Evolutionary conservation across 164 flowering plant genomes (phyloP), one percentile per base, ranked within the genome.

Genomic region (Annona cherimola): DNA sequence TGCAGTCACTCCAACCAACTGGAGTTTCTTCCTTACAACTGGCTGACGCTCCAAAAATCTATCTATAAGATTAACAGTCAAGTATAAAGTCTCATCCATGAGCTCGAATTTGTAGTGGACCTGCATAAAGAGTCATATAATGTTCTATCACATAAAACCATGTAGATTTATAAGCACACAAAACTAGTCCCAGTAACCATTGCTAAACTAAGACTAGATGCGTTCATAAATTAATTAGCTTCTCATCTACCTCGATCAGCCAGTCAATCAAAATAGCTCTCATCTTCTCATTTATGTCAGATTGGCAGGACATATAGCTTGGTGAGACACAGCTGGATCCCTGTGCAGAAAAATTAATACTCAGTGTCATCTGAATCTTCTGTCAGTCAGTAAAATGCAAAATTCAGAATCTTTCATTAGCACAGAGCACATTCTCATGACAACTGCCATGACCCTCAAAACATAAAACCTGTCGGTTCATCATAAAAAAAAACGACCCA

Each of bases 91-190:
- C 86, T 93, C 98, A 1, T 91, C 94, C 93, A 89, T 80, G 72
- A 93, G 86, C 65, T 91, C 96, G 66, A 91, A 91, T 80, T 90
- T 91, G 88, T 90, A 88, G 62, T 93, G 98, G 35, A 93, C 98
- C 97, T 92, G 81, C 75, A 44, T 35, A 41, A 64, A 35, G 12
- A 35, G 12, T 12, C 9, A 7, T 50, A 5, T 8, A 16, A 50
- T 50, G 57, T 50, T 16, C 12, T n/a, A 2, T 64, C 35, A 35
- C 1, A 64, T 35, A 64, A 3, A 41, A 64, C 61, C 61, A 57
- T 57, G n/a, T 12, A 57, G 61, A 61, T 61, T 61, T 2, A 20
- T 9, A 50, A 50, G 14, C 9, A 50, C 57, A 50, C 14, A 50
- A 50, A 16, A 50, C 9, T 50, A 11, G 14, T 26, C 35, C 35